Base-by-base conservation (phyloP, 2,329 filamentous ascomycete genomes). In the Chaetomiaceae sp. region DNA sequence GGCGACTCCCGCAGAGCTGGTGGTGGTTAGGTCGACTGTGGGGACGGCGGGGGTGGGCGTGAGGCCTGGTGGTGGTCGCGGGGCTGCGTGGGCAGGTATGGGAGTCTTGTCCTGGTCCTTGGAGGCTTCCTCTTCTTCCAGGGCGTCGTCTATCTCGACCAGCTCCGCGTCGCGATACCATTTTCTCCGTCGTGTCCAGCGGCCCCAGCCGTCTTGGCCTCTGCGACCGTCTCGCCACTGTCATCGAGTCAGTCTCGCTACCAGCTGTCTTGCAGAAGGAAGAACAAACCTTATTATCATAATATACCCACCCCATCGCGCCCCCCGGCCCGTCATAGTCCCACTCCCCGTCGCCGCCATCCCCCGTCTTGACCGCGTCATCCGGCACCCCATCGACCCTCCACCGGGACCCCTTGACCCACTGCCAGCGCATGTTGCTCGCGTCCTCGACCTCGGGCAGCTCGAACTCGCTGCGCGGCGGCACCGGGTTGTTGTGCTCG, bases 81-180 rank as follows among this genome's bases (percentile, higher is more conserved):
- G 44, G 14, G 42, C 19, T 36, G 47, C 36, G 29, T 47, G 43
- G 27, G 45, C 17, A 27, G 49, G 37, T 27, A 48, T 36, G 11
- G 48, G 53, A 3, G 44, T 47, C 27, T 27, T 44, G 34, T 20
- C 22, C 1, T 23, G 25, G 56, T 59, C 61, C 63, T 68, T 68
- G 53, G 72, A 64, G 58, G 73, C 69, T 3, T 73, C 69, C 3
- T 62, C 54, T 0, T 66, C 63, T 3, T 59, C 65, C 17, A n/a
- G 1, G 40, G 8, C 67, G 19, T 74, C 71, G 9, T 64, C 59
- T 15, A 86, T 73, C 66, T 99, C 94, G 31, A 96, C 89, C 3
- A 99, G 81, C 72, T 99, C 94, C 9, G 94, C 94, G 66, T 97
- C 94, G 36, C 94, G 88, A 66, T 90, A 94, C 94, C 94, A 99